Conservation (phyloP, 805 yeast genomes). For the Barnettozyma vustinii region DNA sequence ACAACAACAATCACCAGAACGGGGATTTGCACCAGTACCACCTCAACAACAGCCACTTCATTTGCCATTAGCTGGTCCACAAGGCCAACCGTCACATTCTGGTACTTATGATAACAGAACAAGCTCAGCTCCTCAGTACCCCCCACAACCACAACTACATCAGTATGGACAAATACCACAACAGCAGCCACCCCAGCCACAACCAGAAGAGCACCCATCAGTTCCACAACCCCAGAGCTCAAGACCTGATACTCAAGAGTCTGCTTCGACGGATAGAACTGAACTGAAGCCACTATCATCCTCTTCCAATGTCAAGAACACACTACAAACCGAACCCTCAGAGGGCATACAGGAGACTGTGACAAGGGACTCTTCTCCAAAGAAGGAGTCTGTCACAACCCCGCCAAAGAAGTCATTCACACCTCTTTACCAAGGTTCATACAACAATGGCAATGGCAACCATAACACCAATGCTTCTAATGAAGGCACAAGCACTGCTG, state of each 20-base stretch:
- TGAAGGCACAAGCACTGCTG: conserved; percentile 7
- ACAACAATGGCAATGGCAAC: conserved; percentile 5
- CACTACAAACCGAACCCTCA: conserved; percentile 1
- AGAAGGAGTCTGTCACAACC: conserved; percentile 10
- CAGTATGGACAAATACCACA: neutral
- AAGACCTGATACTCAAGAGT: conserved; percentile 17
- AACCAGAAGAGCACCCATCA: neutral
- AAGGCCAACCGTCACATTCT: neutral
- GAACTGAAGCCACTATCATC: conserved; percentile 16
- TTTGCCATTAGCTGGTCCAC: neutral
- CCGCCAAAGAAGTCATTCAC: conserved; percentile 13
- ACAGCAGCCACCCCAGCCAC: conserved; percentile 6
- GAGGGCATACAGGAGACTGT: conserved; percentile 7
- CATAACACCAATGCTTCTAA: conserved; percentile 13
- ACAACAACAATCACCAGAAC: no score
- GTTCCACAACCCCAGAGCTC: conserved; percentile 4
- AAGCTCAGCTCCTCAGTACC: neutral
- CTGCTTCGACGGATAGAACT: conserved; percentile 18
- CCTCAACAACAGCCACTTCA: conserved; percentile 6
- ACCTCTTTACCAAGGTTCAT: conserved; percentile 6
- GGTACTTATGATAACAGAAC: neutral
- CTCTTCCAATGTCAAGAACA: neutral
- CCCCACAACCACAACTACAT: conserved; percentile 3
- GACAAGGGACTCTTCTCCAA: conserved; percentile 16
- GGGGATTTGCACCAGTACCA: neutral